phyloP scores from a whole-genome alignment of 129 eudicot genomes.

The Saussurea involucrata region DNA sequence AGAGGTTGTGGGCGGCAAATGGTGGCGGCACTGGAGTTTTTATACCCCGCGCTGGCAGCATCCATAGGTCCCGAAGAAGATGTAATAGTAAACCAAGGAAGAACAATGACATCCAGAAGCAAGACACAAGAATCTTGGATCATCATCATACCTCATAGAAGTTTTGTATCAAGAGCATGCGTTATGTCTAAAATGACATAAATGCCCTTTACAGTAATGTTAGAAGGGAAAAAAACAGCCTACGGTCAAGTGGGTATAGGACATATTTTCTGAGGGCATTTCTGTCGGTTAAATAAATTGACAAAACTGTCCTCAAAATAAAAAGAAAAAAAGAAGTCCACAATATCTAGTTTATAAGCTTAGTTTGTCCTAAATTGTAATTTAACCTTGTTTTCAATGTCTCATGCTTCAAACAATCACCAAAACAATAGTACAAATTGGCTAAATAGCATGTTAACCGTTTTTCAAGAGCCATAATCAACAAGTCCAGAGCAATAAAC shows the following conservation, averaged over 20 bases:
- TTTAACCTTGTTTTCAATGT: background rate
- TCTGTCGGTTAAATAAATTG: background rate
- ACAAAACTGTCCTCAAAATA: background rate
- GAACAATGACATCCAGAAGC: slow-evolving; percentile 33
- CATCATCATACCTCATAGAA: slow-evolving; percentile 3
- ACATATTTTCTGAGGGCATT: background rate
- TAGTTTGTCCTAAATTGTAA: background rate
- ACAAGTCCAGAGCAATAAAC: slow-evolving; percentile 14
- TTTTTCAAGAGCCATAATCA: background rate
- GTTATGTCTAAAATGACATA: slow-evolving; percentile 1
- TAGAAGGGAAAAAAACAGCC: too few relatives aligned
- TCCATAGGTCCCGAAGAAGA: slow-evolving; percentile 24
- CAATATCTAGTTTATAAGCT: too few relatives aligned
- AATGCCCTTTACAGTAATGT: background rate
- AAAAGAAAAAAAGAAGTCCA: background rate
- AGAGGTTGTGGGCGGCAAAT: slow-evolving; percentile 51
- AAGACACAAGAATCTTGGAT: slow-evolving; percentile 25
- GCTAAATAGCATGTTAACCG: background rate
- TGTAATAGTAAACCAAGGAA: slow-evolving; percentile 41
- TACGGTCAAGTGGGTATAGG: background rate
- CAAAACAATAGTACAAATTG: background rate
- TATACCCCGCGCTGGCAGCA: slow-evolving; percentile 49
- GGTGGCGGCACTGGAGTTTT: slow-evolving; percentile 73
- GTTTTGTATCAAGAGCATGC: slow-evolving; percentile 12
- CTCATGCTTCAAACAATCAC: background rate